Evolutionary conservation across 352 stramenopile species (phyloP).

Genomic region (Phytophthora hibernalis): DNA sequence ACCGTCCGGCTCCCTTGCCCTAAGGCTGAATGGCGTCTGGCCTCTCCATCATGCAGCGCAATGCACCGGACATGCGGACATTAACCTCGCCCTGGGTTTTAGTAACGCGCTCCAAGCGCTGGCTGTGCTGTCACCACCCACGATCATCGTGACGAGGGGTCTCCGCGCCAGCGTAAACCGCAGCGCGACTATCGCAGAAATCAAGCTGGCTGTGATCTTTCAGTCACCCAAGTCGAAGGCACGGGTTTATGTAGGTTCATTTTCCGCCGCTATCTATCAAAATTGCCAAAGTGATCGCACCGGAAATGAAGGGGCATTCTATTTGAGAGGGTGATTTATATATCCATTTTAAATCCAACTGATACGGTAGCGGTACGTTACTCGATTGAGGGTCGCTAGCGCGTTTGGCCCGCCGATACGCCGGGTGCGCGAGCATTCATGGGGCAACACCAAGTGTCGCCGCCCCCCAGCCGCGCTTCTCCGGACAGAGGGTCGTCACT

Average conservation of each 20-base stretch:
- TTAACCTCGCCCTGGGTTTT: no score
- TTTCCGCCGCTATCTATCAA: no score
- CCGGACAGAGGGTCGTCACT: neutral
- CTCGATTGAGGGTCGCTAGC: no score
- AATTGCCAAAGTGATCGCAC: neutral
- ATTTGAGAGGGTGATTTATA: neutral
- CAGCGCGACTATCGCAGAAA: conserved; percentile 10
- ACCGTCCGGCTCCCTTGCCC: conserved; percentile 31
- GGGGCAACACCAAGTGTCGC: conserved; percentile 10
- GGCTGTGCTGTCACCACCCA: no score
- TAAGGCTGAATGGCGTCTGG: no score
- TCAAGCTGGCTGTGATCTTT: neutral
- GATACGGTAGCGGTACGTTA: no score
- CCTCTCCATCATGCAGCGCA: neutral
- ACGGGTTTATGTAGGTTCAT: conserved; percentile 6
- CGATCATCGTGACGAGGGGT: no score
- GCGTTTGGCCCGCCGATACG: conserved; percentile 7
- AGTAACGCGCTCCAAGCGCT: no score
- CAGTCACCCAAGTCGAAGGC: conserved; percentile 15
- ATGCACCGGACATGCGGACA: neutral
- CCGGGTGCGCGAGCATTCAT: conserved; percentile 14
- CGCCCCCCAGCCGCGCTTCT: conserved; percentile 15
- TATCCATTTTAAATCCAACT: neutral
- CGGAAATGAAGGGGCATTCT: neutral
- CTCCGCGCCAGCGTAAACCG: no score